phyloP scores from a whole-genome alignment of 345 rosid genomes.

The Toxicodendron radicans region DNA sequence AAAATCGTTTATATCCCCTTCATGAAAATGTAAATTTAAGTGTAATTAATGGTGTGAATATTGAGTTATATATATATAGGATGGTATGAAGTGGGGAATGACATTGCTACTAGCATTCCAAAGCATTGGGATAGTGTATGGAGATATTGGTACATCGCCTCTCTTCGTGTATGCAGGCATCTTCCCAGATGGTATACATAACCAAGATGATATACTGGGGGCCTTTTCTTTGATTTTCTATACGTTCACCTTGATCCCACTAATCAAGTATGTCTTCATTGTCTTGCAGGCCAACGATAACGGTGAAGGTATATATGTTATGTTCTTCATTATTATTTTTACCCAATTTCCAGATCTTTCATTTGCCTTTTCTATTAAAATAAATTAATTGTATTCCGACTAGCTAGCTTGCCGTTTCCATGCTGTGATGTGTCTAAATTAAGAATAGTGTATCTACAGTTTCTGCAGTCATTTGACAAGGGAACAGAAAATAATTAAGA shows the following conservation, averaged over 20 bases:
- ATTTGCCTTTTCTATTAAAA: no score
- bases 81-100: conserved; percentile 33
- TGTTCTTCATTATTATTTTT: no score
- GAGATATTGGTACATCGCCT: conserved; percentile 66
- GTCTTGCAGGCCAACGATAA: conserved; percentile 57
- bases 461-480: not conserved
- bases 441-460: no score
- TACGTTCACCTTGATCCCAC: conserved; percentile 53
- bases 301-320: conserved; percentile 43
- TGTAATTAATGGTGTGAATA: not conserved
- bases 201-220: conserved; percentile 52
- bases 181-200: conserved; percentile 33
- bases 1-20: no score
- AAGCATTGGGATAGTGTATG: conserved; percentile 58
- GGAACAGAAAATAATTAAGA: no score
- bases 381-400: no score
- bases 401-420: no score
- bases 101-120: conserved; percentile 57
- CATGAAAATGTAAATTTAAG: no score
- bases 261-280: conserved; percentile 50
- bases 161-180: conserved; percentile 46
- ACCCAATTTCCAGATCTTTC: no score
- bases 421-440: no score
- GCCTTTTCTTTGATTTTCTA: conserved; percentile 57
- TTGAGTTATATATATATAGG: not conserved